Evolutionary conservation across 352 stramenopile species (phyloP).

Genomic region (Phytophthora pinifolia): DNA sequence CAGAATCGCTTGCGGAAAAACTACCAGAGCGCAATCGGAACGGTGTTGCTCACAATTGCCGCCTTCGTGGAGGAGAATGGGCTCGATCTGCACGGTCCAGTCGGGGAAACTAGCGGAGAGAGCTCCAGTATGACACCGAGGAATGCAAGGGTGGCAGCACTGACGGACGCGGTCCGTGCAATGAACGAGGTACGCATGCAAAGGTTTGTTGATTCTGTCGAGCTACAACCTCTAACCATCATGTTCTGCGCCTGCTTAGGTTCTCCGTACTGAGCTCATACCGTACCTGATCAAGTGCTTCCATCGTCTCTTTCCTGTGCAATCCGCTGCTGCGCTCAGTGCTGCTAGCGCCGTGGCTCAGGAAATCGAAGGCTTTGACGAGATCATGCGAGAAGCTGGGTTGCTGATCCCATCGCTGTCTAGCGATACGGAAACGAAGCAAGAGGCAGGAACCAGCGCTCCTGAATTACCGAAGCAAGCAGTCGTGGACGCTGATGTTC

Average conservation of each 20-base stretch:
- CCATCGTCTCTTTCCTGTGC: constrained; percentile 56
- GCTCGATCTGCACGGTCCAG: constrained; percentile 26
- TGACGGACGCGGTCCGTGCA: constrained; percentile 47
- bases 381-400: constrained; percentile 51
- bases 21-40: constrained; percentile 52
- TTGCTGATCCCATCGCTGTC: constrained; percentile 11
- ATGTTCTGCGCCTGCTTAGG: constrained; percentile 28
- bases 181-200: constrained; percentile 51
- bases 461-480: constrained; percentile 6
- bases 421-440: constrained; percentile 10
- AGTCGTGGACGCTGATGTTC: neutral
- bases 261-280: constrained; percentile 55
- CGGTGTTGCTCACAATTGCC: constrained; percentile 50
- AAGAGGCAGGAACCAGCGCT: constrained; percentile 32
- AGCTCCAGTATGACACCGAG: constrained; percentile 6
- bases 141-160: constrained; percentile 24
- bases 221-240: constrained; percentile 4
- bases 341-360: constrained; percentile 19
- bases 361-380: constrained; percentile 40
- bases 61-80: constrained; percentile 62
- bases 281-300: constrained; percentile 78
- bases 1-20: constrained; percentile 55
- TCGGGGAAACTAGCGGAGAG: constrained; percentile 13
- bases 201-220: neutral
- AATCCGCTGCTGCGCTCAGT: constrained; percentile 26